Base-by-base conservation (phyloP, 2,329 filamentous ascomycete species). In the Huntiella omanensis region DNA sequence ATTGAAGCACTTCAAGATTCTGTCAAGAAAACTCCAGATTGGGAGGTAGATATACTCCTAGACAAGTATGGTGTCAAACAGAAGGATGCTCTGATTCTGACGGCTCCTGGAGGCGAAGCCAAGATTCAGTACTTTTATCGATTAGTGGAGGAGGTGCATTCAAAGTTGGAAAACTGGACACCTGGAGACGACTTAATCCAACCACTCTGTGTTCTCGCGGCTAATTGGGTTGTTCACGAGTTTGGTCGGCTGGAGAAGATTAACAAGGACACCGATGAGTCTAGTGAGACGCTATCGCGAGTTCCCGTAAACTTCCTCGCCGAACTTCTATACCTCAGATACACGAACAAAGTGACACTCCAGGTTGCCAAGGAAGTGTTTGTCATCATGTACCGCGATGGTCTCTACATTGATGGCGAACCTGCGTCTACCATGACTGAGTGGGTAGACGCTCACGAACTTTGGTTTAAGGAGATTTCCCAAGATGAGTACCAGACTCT, bases 31-130 rank as follows among this genome's bases (percentile, higher is more conserved):
- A 65, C 82, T 7, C 85, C 87, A 0, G 86, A 94, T 53, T 65
- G 70, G 12, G 73, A 83, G 48, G 58, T 88, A 2, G 64, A 73
- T 33, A 66, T 71, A 33, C 65, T 93, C 2, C 69, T 76, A 1
- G 53, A 64, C 1, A 60, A 69, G 2, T 86, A 83, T 54, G 75
- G 75, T 0, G 65, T 98, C 10, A 81, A 78, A 0, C 59, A 75
- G 5, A 91, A 91, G 57, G 91, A 98, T 56, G 87, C 88, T 1
- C 72, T 83, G 52, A 82, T 86, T 0, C 65, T 98, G 33, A 69
- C 87, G 40, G 70, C 74, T 5, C 65, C 93, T 1, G 83, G 96
- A 52, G 73, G 80, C 46, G 87, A 87, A 5, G 77, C 77, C 5
- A 73, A 87, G 37, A 64, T 91, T 3, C 79, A 94, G 53, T 95